Evolutionary conservation across 2,329 filamentous ascomycete genomes (phyloP), one percentile per base, ranked within the genome.

Genomic region (Talaromyces amestolkiae): DNA sequence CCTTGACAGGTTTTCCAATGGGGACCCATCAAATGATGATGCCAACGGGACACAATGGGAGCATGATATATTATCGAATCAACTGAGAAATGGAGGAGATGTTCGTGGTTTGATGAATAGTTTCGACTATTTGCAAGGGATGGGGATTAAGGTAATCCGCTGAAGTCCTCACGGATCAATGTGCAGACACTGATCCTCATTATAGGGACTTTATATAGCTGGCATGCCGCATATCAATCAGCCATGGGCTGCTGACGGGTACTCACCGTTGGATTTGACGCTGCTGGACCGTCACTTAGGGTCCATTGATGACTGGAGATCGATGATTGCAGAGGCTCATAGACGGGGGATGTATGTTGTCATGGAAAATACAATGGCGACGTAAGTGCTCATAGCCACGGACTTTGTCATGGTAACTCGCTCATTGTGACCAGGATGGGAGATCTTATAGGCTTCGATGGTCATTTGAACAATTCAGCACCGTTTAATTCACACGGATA

Each of bases 361-460:
- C 27, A 68, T 87, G 62, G 86, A 88, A 70, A 87, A 87, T 71
- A 88, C 86, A 3, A 82, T 87, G 74, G 81, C 83, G 31, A 88
- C 85, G 75, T 79, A 70, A 72, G 77, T 71, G 17, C 43, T 39
- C 17, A 45, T 62, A 43, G 17, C 5, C 37, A 17, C 9, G 24
- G 15, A 37, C 1, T 22, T 35, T 61, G 47, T 27, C 43, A 65
- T 10, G 19, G 17, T 10, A 31, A 31, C 27, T 27, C 10, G 19
- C 47, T 62, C 22, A 62, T n/a, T 43, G 10, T 62, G 22, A 43
- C 22, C 17, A 82, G 79, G 8, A 82, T 88, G 81, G 82, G 83
- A 53, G 85, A 88, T 69, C 77, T 87, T 53, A 81, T 87, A 65
- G 84, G 83, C 22, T 88, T 73, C 17, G 74, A 86, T 51, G 85